Conservation (phyloP, 768 basidiomycete genomes). For the Amanita molliuscula region DNA sequence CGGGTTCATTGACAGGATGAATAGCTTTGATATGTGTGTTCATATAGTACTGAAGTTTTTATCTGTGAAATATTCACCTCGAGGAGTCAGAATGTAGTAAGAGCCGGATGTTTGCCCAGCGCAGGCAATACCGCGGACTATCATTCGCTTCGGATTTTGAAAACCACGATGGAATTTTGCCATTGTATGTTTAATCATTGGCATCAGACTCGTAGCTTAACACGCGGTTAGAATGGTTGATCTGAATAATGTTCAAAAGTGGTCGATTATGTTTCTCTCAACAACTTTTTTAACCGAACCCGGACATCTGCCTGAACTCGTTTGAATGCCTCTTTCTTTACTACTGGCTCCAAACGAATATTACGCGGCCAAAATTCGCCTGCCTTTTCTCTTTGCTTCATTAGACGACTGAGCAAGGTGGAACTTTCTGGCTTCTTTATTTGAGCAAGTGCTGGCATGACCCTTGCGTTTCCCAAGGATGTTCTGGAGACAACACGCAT, state of each 20-base stretch:
- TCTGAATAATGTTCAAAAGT: neutral
- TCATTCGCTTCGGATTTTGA: too few species aligned
- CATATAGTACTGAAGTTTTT: too few species aligned
- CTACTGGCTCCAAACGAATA: slow-evolving; percentile 32
- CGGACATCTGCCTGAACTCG: slow-evolving; percentile 27
- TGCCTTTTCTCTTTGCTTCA: slow-evolving; percentile 21
- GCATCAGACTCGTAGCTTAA: neutral
- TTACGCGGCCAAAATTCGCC: slow-evolving; percentile 32
- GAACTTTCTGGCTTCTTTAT: slow-evolving; percentile 21
- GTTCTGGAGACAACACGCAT: slow-evolving; percentile 28
- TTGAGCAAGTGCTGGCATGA: slow-evolving; percentile 23
- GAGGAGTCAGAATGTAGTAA: too few species aligned
- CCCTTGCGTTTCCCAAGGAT: slow-evolving; percentile 19
- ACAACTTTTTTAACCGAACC: slow-evolving; percentile 26
- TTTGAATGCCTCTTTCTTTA: slow-evolving; percentile 29
- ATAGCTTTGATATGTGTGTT: too few species aligned
- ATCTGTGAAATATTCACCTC: too few species aligned
- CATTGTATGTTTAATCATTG: neutral
- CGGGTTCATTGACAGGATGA: too few species aligned
- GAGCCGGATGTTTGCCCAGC: too few species aligned
- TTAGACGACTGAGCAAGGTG: slow-evolving; percentile 25
- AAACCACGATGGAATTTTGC: too few species aligned
- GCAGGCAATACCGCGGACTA: too few species aligned
- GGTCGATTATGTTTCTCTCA: slow-evolving; percentile 27
- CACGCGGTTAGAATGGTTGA: neutral